phyloP scores from a whole-genome alignment of 352 stramenopile species.

The Pythium vanterpoolii region DNA sequence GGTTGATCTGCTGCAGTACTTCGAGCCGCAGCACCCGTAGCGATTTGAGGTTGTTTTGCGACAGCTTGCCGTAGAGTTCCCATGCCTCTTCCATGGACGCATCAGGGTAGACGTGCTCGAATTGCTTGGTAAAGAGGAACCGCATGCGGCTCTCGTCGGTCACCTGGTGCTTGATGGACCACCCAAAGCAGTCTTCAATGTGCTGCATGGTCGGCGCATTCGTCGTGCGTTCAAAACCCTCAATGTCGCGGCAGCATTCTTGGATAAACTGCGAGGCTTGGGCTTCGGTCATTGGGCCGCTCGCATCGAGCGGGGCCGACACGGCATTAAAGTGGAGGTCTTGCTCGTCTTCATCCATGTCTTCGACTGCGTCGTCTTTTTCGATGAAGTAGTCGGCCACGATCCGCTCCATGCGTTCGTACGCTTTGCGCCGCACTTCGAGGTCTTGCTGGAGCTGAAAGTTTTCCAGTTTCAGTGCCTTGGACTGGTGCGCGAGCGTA shows the following conservation, averaged over 20 bases:
- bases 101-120: conserved; percentile 27
- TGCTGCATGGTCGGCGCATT: conserved; percentile 8
- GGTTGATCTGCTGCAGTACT: conserved; percentile 40
- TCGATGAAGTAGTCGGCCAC: conserved; percentile 39
- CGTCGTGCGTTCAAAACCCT: conserved; percentile 22
- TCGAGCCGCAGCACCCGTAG: conserved; percentile 39
- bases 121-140: conserved; percentile 37
- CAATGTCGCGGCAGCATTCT: conserved; percentile 27
- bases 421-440: conserved; percentile 29
- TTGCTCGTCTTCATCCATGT: conserved; percentile 21
- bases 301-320: conserved; percentile 7
- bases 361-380: conserved; percentile 21
- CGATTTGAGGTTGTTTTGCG: conserved; percentile 32
- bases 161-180: conserved; percentile 33
- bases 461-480: conserved; percentile 34
- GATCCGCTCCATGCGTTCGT: conserved; percentile 42
- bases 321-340: conserved; percentile 17
- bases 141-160: conserved; percentile 27
- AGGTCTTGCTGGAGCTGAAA: conserved; percentile 39
- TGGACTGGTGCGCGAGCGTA: conserved; percentile 31
- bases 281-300: conserved; percentile 23
- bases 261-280: conserved; percentile 31
- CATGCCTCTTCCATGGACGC: conserved; percentile 27
- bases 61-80: conserved; percentile 29
- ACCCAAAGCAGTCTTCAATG: conserved; percentile 32